A percentile compares a stretch with the other conserved stretches of the same genome.
phyloP scores from a whole-genome alignment of 2,329 filamentous ascomycete species.

The Colletotrichum sp. region DNA sequence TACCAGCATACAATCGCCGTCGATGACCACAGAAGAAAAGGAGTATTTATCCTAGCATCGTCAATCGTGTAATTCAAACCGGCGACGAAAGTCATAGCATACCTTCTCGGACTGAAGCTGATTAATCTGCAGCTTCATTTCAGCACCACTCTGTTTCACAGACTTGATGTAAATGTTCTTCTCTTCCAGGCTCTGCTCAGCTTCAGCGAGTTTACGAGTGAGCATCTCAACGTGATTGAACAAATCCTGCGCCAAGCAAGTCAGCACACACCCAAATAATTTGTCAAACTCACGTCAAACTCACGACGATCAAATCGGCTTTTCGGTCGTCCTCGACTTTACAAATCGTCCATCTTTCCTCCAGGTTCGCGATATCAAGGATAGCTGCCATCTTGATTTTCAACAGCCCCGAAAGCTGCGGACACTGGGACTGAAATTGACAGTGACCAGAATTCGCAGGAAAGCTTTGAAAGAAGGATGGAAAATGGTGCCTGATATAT shows the following conservation, averaged over 20 bases:
- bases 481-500: background rate
- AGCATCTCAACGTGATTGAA: background rate
- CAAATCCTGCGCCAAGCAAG: background rate
- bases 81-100: background rate
- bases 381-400: background rate
- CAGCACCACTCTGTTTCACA: background rate
- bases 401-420: accelerated
- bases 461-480: accelerated
- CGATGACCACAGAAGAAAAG: slow-evolving; percentile 39
- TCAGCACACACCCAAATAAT: background rate
- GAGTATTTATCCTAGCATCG: slow-evolving; percentile 21
- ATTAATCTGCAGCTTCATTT: background rate
- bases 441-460: accelerated
- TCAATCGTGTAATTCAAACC: background rate
- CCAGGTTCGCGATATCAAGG: background rate
- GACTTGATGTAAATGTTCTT: background rate
- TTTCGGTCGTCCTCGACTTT: background rate
- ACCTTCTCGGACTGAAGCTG: background rate
- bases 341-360: background rate
- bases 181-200: background rate
- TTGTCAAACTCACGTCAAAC: too few relatives aligned
- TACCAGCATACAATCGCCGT: slow-evolving; percentile 43
- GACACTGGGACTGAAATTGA: accelerated
- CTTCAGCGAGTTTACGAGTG: background rate
- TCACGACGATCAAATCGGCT: background rate